Conservation (phyloP, 768 basidiomycete species). For the Chalciporus sphaerocephalus region DNA sequence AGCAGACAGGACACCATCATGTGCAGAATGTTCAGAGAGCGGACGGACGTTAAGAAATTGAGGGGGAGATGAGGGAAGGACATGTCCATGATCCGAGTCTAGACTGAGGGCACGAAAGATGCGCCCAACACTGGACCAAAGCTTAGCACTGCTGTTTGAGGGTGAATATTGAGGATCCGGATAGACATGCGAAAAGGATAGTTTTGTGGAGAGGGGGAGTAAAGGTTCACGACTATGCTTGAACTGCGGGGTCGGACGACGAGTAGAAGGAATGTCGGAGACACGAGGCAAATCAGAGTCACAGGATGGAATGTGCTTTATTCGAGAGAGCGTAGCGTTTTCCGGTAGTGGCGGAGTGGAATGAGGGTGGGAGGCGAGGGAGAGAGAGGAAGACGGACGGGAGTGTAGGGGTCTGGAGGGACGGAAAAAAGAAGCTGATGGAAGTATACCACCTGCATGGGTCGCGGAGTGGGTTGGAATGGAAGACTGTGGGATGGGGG, state of each 20-base stretch:
- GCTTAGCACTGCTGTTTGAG: background rate
- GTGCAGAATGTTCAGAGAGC: conserved; percentile 7
- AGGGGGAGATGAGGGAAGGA: conserved; percentile 4
- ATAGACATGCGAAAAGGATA: background rate
- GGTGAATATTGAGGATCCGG: background rate
- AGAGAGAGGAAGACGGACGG: conserved; percentile 36
- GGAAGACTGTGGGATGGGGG: conserved; percentile 9
- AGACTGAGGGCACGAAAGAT: conserved; percentile 50
- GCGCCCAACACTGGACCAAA: conserved; percentile 49
- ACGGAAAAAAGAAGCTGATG: conserved; percentile 75
- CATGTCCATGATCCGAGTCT: conserved; percentile 42
- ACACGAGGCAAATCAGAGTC: conserved; percentile 39
- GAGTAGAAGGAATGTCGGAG: conserved; percentile 23
- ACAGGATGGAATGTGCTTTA: conserved; percentile 35
- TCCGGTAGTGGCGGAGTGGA: conserved; percentile 24
- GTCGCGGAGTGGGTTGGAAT: conserved; percentile 58
- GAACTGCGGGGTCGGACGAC: conserved; percentile 34
- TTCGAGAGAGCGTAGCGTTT: conserved; percentile 38
- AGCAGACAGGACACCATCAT: conserved; percentile 6
- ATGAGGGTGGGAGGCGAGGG: conserved; percentile 29
- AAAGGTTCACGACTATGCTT: conserved; percentile 75
- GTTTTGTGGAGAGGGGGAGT: conserved; percentile 43
- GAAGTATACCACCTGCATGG: conserved; percentile 71
- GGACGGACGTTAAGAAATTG: conserved; percentile 3
- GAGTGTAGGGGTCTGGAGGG: conserved; percentile 59